phyloP scores from a whole-genome alignment of 371 early-diverging fungal genomes.

The Mortierella sp. region DNA sequence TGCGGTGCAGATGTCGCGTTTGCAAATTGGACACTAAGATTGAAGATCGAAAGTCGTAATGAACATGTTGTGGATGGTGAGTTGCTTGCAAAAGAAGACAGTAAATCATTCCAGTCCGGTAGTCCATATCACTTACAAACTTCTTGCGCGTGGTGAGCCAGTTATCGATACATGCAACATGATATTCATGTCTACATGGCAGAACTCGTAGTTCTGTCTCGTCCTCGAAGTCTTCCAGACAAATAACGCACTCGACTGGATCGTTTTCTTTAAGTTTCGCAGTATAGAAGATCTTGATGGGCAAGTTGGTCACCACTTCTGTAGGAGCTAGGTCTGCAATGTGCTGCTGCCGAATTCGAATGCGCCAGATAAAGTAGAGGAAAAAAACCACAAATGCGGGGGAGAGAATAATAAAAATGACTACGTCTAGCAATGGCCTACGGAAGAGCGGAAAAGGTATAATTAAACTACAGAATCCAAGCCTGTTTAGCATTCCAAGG shows the following conservation, averaged over 20 bases:
- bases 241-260: slow-evolving; percentile 91
- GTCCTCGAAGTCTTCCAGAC: slow-evolving; percentile 88
- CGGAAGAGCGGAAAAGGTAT: not conserved
- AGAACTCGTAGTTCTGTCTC: slow-evolving; percentile 83
- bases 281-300: slow-evolving; percentile 68
- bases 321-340: slow-evolving; percentile 76
- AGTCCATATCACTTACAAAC: slow-evolving; percentile 61
- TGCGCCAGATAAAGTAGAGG: slow-evolving; percentile 76
- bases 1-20: slow-evolving; percentile 68
- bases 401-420: slow-evolving; percentile 78
- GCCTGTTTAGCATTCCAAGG: not conserved
- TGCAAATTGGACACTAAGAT: slow-evolving; percentile 78
- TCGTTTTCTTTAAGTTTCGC: slow-evolving; percentile 72
- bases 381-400: slow-evolving; percentile 80
- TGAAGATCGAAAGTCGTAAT: not conserved
- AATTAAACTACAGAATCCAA: not conserved
- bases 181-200: slow-evolving; percentile 93
- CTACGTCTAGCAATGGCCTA: slow-evolving; percentile 78
- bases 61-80: not conserved
- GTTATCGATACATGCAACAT: slow-evolving; percentile 91
- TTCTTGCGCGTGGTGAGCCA: slow-evolving; percentile 85
- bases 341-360: slow-evolving; percentile 72
- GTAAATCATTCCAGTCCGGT: not conserved
- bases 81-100: not conserved
- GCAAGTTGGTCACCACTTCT: slow-evolving; percentile 73